Conservation (phyloP, 768 basidiomycete genomes). For the Imleria badia region DNA sequence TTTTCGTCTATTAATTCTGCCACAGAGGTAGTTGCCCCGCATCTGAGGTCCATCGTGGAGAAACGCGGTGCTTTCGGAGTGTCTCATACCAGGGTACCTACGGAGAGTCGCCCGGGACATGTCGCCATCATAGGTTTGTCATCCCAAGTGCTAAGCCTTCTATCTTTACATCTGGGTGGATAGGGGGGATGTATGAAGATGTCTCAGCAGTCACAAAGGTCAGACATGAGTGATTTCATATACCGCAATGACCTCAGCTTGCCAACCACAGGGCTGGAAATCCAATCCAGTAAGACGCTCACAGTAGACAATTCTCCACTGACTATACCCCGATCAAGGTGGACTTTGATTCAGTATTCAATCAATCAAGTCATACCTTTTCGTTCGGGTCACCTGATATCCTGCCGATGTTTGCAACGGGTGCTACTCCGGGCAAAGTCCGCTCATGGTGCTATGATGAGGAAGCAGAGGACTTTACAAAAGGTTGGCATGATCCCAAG, state of each 20-base stretch:
- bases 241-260: slow-evolving; percentile 2
- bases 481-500: slow-evolving; percentile 44
- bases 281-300: slow-evolving; percentile 60
- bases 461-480: slow-evolving; percentile 83
- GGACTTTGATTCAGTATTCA: slow-evolving; percentile 87
- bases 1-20: slow-evolving; percentile 52
- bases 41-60: slow-evolving; percentile 66
- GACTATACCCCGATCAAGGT: slow-evolving; percentile 35
- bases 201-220: slow-evolving; percentile 86
- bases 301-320: neutral
- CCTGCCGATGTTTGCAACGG: slow-evolving; percentile 81
- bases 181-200: slow-evolving; percentile 88
- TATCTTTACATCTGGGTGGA: slow-evolving; percentile 1
- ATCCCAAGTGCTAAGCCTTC: neutral
- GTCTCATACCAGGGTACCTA: slow-evolving; percentile 84
- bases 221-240: slow-evolving; percentile 16
- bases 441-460: slow-evolving; percentile 75
- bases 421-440: slow-evolving; percentile 68
- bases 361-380: slow-evolving; percentile 73
- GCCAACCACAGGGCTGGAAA: slow-evolving; percentile 69
- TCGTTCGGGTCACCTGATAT: slow-evolving; percentile 90
- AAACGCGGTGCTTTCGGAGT: slow-evolving; percentile 76
- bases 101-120: slow-evolving; percentile 86
- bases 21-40: slow-evolving; percentile 67
- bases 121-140: slow-evolving; percentile 77